Conservation (phyloP, 2,329 filamentous ascomycete genomes). For the Aphanocladium album region DNA sequence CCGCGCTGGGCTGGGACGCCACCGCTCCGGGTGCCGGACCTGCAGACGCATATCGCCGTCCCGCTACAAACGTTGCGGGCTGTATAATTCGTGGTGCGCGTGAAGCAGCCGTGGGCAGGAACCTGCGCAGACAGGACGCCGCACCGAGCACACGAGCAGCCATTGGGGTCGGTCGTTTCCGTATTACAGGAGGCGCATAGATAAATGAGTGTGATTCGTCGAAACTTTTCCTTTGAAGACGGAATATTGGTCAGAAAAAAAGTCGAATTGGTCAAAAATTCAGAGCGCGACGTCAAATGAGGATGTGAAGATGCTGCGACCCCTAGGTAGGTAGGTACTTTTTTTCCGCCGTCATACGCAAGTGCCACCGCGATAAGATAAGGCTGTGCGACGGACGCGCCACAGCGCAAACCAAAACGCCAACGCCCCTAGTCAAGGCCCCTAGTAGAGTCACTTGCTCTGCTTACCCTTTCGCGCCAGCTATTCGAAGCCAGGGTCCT, state of each 20-base stretch:
- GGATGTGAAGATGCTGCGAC: not conserved
- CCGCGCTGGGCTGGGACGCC: conserved; percentile 16
- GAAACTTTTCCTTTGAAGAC: not conserved
- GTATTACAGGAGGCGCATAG: not conserved
- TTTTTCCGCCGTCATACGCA: not conserved
- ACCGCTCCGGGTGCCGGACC: conserved; percentile 6
- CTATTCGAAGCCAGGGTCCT: not conserved
- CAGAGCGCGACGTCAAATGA: no score
- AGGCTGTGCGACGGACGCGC: conserved; percentile 9
- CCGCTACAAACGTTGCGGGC: not conserved
- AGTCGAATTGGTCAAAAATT: not conserved
- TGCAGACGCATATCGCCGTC: conserved; percentile 16
- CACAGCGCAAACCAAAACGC: not conserved
- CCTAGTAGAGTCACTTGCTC: not conserved
- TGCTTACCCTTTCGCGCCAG: not conserved
- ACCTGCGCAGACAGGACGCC: conserved; percentile 2
- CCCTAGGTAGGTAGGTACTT: conserved; percentile 9
- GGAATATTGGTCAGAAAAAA: not conserved
- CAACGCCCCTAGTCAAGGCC: not conserved
- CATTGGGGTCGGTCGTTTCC: not conserved
- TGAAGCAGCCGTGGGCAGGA: not conserved
- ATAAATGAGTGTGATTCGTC: not conserved
- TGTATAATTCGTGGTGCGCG: not conserved
- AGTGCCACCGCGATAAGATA: conserved; percentile 8
- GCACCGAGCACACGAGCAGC: conserved; percentile 1